A percentile compares a stretch with the other conserved stretches of the same genome.
Evolutionary conservation across 768 basidiomycete genomes (phyloP).

Genomic region (Lactarius sp.): DNA sequence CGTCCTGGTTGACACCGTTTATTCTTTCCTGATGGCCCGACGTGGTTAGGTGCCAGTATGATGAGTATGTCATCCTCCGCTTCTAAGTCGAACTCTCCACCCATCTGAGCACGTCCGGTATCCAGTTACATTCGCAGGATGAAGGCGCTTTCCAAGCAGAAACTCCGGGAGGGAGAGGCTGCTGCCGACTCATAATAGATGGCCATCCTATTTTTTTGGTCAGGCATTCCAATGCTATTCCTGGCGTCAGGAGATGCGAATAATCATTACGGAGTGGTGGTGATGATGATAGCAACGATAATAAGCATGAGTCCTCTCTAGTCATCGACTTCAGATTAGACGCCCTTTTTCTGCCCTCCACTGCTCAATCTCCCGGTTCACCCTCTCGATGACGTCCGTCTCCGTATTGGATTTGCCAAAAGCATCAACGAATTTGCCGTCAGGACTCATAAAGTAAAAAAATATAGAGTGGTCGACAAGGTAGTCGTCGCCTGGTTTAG

Average conservation of each 20-base stretch:
- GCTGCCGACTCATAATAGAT: conserved; percentile 29
- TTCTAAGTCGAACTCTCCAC: conserved; percentile 1
- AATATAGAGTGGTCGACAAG: conserved; percentile 97
- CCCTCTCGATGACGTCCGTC: conserved; percentile 61
- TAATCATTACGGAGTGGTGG: conserved; percentile 16
- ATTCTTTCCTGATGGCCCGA: background rate
- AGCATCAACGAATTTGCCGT: conserved; percentile 91
- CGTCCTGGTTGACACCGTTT: background rate
- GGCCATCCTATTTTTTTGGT: background rate
- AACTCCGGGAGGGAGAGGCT: conserved; percentile 42
- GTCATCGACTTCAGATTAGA: conserved; percentile 29
- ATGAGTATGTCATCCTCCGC: conserved; percentile 53
- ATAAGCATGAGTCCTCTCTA: background rate
- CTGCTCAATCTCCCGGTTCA: conserved; percentile 46
- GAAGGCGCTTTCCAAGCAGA: conserved; percentile 76
- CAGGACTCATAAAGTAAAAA: conserved; percentile 96
- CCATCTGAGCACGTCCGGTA: conserved; percentile 5
- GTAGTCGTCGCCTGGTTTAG: conserved; percentile 88
- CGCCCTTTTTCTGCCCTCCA: conserved; percentile 39
- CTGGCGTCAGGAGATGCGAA: background rate
- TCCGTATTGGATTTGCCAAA: conserved; percentile 80
- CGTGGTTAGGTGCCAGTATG: conserved; percentile 77
- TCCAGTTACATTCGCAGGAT: conserved; percentile 81
- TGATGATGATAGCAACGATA: background rate
- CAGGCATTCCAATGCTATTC: conserved; percentile 1